Evolutionary conservation across 768 basidiomycete genomes (phyloP).

Genomic region (Psilocybe subaeruginosa): DNA sequence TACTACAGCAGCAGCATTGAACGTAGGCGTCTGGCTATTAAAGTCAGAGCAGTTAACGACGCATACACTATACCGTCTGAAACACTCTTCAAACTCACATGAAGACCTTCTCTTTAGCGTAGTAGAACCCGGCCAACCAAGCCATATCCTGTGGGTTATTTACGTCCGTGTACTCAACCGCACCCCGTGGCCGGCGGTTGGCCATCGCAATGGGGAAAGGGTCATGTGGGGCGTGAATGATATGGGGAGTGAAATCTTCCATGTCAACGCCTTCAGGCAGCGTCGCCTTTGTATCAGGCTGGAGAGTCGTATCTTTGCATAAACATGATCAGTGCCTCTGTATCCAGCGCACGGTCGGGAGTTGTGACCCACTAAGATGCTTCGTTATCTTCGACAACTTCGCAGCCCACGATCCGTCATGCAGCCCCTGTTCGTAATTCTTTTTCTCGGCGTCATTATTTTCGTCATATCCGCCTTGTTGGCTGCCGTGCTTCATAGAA

Average conservation of each 20-base stretch:
- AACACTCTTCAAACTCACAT: constrained; percentile 3
- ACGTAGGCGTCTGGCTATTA: constrained; percentile 13
- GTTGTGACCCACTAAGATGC: constrained; percentile 6
- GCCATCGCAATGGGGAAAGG: constrained; percentile 14
- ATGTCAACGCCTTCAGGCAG: constrained; percentile 10
- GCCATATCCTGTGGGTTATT: constrained; percentile 17
- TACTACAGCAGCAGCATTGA: constrained; percentile 13
- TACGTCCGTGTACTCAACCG: constrained; percentile 10
- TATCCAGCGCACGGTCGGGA: neutral
- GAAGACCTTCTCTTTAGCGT: constrained; percentile 8
- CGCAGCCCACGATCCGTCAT: neutral
- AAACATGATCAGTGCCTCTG: neutral
- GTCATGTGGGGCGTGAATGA: constrained; percentile 13
- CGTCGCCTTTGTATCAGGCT: constrained; percentile 10
- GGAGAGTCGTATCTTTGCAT: constrained; percentile 3
- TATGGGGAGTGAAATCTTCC: constrained; percentile 11
- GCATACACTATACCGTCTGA: neutral
- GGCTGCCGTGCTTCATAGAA: neutral
- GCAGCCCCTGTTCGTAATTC: constrained; percentile 8
- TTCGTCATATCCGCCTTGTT: constrained; percentile 4
- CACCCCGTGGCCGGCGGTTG: constrained; percentile 10
- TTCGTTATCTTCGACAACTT: constrained; percentile 12
- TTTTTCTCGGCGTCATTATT: constrained; percentile 2
- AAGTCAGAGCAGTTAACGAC: neutral
- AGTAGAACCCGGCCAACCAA: constrained; percentile 12